Base-by-base conservation (phyloP, 371 early-diverging fungal genomes). In the Mucor circinelloides region DNA sequence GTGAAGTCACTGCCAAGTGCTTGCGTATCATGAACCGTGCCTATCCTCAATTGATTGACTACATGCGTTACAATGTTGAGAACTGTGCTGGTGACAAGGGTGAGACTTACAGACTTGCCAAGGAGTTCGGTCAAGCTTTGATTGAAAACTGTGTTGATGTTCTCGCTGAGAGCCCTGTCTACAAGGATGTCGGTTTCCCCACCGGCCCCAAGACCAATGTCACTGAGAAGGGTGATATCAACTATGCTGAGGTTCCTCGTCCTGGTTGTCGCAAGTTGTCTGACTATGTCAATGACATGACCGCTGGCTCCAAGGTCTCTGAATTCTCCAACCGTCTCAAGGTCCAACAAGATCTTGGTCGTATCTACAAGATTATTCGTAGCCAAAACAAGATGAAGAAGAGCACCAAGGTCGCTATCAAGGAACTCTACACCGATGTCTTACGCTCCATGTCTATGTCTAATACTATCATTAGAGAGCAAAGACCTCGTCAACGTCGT, bases 1-100 rank as follows among this genome's bases (percentile, higher is more conserved):
- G 96, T 75, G 96, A 95, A 72, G 85, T 97, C 62, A 95, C 95
- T 72, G 94, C 96, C 72, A 90, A 92, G 76, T 92, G 93, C 76
- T 83, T 95, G 55, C 93, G 92, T 67, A 85, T 97, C 74, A 96
- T 96, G 95, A 97, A 96, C 88, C 92, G 96, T 61, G 81, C 95
- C 48, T 91, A 92, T 75, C 91, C 90, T 50, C 82, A 85, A 58
- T 77, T 97, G 67, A 79, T 97, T 68, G 83, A 87, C 36, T 94
- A 90, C 84, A 95, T 96, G 92, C 90, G 91, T 70, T 95, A 95
- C 77, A 89, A 90, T 50, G 89, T 95, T 59, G 85, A 87, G 68
- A 87, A 90, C 68, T 87, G 88, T 68, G 84, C 87, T 67, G 91
- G 80, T 58, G 88, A 89, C 69, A 89, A 91, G 78, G 93, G 92